Base-by-base conservation (phyloP, 108 stramenopile species). In the Stephanodiscus triporus region DNA sequence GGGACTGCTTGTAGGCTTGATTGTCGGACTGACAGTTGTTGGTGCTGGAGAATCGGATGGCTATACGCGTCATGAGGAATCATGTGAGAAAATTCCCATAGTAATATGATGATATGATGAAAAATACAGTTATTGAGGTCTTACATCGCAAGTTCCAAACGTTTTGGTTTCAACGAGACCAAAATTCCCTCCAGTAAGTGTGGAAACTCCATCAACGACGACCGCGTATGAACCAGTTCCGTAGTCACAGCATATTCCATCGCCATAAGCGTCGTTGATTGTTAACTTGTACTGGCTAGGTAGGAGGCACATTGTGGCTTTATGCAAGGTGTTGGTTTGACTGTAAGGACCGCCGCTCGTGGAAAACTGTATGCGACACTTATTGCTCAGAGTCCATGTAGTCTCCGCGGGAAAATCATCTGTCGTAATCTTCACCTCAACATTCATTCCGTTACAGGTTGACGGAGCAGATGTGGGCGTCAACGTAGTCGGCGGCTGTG, bases 221-320 rank as follows among this genome's bases (percentile, higher is more conserved):
- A 71, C 51, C 53, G 53, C 0, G 23, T 77, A 82, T 10, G 42
- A 54, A 42, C 76, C 81, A 32, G 16, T 17, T 27, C 81, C 76
- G 51, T 67, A 68, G 2, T 30, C 5, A 54, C 81, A 81, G 22
- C 78, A 80, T 20, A 80, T 74, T 0, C 79, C 79, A 50, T 82
- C 81, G 0, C 72, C 72, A 66, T 36, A 72, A 22, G 45, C 6
- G 45, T 73, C 78, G 20, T 26, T 22, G 16, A 78, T 73, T 4
- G 8, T 40, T 38, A 78, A 78, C 5, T 16, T 0, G 59, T 78
- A 73, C 20, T 13, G 20, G 1, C 27, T 71, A 34, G 30, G 1
- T 20, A 36, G 59, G 36, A 60, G 16, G 20, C 59, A 60, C 3
- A 38, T 17, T 2, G 37, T n/a, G 16, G n/a, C 37, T 17, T 6